Conservation (phyloP, 2,329 filamentous ascomycete species). For the Epichloe gansuensis region DNA sequence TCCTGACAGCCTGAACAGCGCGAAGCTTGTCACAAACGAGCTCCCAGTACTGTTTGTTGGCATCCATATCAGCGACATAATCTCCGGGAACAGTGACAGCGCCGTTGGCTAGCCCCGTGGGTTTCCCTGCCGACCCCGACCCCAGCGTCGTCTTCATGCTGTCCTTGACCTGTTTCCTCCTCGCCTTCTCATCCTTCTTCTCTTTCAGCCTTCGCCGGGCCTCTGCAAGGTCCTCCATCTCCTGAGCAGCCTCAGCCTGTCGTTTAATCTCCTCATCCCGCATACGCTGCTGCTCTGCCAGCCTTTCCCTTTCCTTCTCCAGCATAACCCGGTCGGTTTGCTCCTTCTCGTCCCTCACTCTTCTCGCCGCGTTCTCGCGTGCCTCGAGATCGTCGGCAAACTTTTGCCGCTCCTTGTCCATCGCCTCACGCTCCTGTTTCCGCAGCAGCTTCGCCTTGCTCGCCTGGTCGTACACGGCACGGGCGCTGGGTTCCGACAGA, state of each 20-base stretch:
- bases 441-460: slow-evolving; percentile 60
- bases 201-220: slow-evolving; percentile 25
- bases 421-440: slow-evolving; percentile 56
- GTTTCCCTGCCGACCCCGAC: slow-evolving; percentile 8
- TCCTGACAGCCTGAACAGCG: slow-evolving; percentile 25
- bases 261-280: slow-evolving; percentile 25
- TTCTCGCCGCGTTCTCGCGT: slow-evolving; percentile 55
- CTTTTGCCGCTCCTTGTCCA: slow-evolving; percentile 59
- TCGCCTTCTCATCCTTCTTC: slow-evolving; percentile 29
- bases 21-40: slow-evolving; percentile 29
- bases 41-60: slow-evolving; percentile 26
- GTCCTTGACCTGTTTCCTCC: slow-evolving; percentile 25
- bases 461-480: slow-evolving; percentile 66
- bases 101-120: slow-evolving; percentile 21
- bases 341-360: slow-evolving; percentile 39
- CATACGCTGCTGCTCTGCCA: slow-evolving; percentile 26
- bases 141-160: slow-evolving; percentile 17
- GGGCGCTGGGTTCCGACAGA: slow-evolving; percentile 57
- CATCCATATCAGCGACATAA: slow-evolving; percentile 18
- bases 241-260: slow-evolving; percentile 25
- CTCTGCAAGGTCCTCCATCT: slow-evolving; percentile 27
- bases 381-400: slow-evolving; percentile 82
- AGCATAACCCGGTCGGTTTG: slow-evolving; percentile 22
- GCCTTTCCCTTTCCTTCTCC: slow-evolving; percentile 24
- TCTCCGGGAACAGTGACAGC: slow-evolving; percentile 24